Evolutionary conservation across 2,329 filamentous ascomycete genomes (phyloP), one percentile per base, ranked within the genome.

Genomic region (Colletotrichum sansevieriae): DNA sequence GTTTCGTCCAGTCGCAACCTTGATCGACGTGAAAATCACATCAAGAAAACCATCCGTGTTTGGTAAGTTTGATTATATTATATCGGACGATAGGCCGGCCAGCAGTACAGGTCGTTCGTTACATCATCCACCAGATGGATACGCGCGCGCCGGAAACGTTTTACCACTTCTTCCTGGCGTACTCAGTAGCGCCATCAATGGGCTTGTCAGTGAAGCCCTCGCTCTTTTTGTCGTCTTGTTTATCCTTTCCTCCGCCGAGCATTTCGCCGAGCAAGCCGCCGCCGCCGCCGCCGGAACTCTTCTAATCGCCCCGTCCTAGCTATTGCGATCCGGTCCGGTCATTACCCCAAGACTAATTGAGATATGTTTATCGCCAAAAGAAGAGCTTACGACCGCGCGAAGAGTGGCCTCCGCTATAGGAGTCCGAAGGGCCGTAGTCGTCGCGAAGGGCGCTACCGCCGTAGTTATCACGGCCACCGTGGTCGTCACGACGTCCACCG

Each of bases 111-210:
- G 22, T 25, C 54, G 29, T 65, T 65, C 65, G 29, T 68, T 55
- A 60, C 61, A 64, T 68, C 65, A 29, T 68, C 29, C 51, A 20
- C 39, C n/a, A n/a, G 11, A 54, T 5, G 13, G 11, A 54, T 10
- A 20, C 52, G 22, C 3, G 20, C n/a, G 9, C 1, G 8, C 7
- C 15, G 3, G n/a, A 10, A 11, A 35, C 10, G 1, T 2, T 57
- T 63, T 54, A 70, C 25, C 58, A 68, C 22, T 70, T 66, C 63
- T 70, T 70, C 67, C 68, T 70, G 63, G 67, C 67, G 29, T 63
- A 63, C 44, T 47, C 33, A 8, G 67, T 63, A 13, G 57, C 67
- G 12, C 67, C 63, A 6, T 70, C 67, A 41, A 70, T 70, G 51
- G 68, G 15, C 63, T 68, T 70, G 39, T 68, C 63, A 44, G 63